phyloP scores from a whole-genome alignment of 345 rosid species.

The Eucalyptus rudis region DNA sequence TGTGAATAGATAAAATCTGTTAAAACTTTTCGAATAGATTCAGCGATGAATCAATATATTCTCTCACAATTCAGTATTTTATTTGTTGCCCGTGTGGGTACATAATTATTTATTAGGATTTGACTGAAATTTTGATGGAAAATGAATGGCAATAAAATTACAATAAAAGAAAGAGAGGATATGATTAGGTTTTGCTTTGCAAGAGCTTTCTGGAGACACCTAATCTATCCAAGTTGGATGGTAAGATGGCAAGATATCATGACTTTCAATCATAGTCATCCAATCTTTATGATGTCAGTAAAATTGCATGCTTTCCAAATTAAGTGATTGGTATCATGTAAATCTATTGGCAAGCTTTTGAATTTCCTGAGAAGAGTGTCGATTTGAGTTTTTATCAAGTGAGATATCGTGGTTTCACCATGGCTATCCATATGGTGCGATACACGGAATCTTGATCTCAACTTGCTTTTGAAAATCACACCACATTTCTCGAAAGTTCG shows the following conservation, averaged over 20 bases:
- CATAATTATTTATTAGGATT: neutral
- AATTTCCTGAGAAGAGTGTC: rapidly evolving
- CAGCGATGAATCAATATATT: rapidly evolving
- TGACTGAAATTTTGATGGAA: neutral
- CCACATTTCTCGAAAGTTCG: neutral
- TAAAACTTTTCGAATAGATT: rapidly evolving
- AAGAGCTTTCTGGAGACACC: neutral
- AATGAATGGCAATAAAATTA: neutral
- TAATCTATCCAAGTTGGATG: neutral
- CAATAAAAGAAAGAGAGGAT: neutral
- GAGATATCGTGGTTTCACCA: rapidly evolving
- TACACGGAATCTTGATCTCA: neutral
- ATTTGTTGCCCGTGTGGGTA: neutral
- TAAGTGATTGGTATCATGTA: neutral
- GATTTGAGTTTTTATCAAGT: neutral
- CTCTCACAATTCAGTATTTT: no score
- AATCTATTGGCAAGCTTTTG: neutral
- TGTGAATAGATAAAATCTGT: rapidly evolving
- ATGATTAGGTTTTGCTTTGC: neutral
- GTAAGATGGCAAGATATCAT: neutral
- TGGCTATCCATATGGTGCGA: rapidly evolving
- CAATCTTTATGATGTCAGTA: rapidly evolving
- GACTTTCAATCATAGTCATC: neutral
- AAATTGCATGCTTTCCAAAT: neutral
- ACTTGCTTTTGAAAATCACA: neutral